Percentiles rank a stretch among this genome's conserved stretches.
Evolutionary conservation across 2,329 filamentous ascomycete genomes (phyloP).

Genomic region (Cladosporium austrohemisphaericum): DNA sequence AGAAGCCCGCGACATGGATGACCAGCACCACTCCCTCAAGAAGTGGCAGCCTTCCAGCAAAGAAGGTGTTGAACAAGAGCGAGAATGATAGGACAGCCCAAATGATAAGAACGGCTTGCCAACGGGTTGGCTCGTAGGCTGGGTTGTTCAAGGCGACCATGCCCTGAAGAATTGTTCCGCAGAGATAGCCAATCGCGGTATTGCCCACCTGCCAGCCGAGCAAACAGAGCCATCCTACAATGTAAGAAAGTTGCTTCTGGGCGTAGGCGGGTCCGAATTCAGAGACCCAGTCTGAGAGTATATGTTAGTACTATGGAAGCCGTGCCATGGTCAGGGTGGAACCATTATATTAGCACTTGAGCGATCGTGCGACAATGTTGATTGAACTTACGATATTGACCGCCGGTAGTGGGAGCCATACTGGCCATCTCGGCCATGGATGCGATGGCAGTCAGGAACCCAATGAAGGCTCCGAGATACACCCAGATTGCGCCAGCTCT

Average conservation of each 20-base stretch:
- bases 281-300: conserved; percentile 25
- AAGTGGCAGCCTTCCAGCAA: conserved; percentile 32
- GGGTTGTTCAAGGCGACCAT: conserved; percentile 35
- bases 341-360: not conserved
- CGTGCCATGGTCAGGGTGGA: not conserved
- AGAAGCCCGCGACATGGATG: conserved; percentile 21
- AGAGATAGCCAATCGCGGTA: conserved; percentile 34
- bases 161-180: conserved; percentile 35
- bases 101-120: conserved; percentile 31
- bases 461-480: conserved; percentile 28
- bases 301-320: not conserved
- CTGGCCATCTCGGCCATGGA: conserved; percentile 32
- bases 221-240: conserved; percentile 33
- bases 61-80: conserved; percentile 27
- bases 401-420: conserved; percentile 33
- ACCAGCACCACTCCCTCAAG: conserved; percentile 32
- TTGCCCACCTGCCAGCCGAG: conserved; percentile 36
- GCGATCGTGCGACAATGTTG: too few species aligned
- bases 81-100: conserved; percentile 35
- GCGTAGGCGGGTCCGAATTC: conserved; percentile 31
- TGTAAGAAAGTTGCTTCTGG: conserved; percentile 26
- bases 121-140: conserved; percentile 25
- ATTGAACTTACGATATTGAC: conserved; percentile 21
- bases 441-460: conserved; percentile 28
- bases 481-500: conserved; percentile 33